Evolutionary conservation across 2,329 filamentous ascomycete genomes (phyloP), one percentile per base, ranked within the genome.

Genomic region (Myriangium duriaei): DNA sequence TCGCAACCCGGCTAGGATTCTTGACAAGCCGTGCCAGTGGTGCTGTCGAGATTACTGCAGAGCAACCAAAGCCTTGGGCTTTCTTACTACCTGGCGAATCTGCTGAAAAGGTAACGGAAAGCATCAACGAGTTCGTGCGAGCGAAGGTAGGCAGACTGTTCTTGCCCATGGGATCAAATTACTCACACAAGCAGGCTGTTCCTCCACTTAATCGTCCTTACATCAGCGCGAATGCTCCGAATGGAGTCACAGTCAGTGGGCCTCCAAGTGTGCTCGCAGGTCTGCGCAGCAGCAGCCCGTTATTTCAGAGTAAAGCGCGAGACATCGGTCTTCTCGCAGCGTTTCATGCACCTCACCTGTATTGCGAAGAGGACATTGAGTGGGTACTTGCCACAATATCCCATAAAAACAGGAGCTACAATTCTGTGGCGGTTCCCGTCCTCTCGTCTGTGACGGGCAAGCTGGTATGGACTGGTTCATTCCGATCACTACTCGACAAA

Each of bases 1-100:
- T 59, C 1, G 62, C 69, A 2, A 69, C 71, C 40, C 55, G 67
- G 1, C 51, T 70, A 2, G 67, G 67, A 2, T 67, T 3, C 44
- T 57, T 14, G 12, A 29, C 35, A 4, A 30, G 35, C 33, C 33
- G 37, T 18, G 13, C 37, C 15, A 34, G 39, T 19, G 24, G 14
- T 9, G 28, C 33, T 21, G 19, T 41, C 11, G 15, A 32, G n/a
- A 19, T 16, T 19, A 37, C 16, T 13, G 33, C 19, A 9, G 34
- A 41, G 13, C 21, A 31, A 29, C 14, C 29, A 3, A 28, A 34
- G 14, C 37, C 34, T 14, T 41, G 39, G 39, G 37, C 39, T 11
- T 33, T 30, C 9, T 33, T 34, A 26, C 29, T 41, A n/a, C 14
- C 34, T n/a, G 39, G 39, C 12, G 18, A 30, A 12, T 32, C 28